Conservation (phyloP, 805 yeast genomes). For the Metschnikowia proteae region DNA sequence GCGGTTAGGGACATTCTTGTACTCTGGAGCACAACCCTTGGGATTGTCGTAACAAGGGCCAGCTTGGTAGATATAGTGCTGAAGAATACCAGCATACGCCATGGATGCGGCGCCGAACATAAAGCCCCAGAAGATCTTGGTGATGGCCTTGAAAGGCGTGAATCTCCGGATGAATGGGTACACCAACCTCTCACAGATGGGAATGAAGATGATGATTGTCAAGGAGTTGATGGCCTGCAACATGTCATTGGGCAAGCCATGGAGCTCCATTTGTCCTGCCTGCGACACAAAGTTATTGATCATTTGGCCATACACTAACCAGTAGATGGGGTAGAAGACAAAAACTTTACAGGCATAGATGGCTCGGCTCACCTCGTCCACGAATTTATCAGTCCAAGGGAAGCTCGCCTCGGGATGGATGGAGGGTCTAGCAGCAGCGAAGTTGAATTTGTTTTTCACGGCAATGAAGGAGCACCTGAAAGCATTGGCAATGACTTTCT, state of each 20-base stretch:
- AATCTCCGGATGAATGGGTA: conserved; percentile 15
- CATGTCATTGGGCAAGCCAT: conserved; percentile 17
- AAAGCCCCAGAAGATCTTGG: conserved; percentile 17
- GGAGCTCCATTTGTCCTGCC: conserved; percentile 17
- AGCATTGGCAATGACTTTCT: conserved; percentile 11
- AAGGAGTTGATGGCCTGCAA: conserved; percentile 12
- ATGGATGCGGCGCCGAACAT: conserved; percentile 10
- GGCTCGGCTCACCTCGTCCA: conserved; percentile 14
- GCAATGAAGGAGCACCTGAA: conserved; percentile 10
- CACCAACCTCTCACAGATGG: conserved; percentile 10
- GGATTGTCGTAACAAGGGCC: conserved; percentile 14
- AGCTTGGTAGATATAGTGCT: conserved; percentile 13
- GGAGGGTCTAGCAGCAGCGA: conserved; percentile 14
- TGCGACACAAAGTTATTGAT: conserved; percentile 14
- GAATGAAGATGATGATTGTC: conserved; percentile 13
- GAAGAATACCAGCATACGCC: conserved; percentile 15
- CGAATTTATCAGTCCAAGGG: conserved; percentile 16
- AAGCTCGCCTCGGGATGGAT: conserved; percentile 10
- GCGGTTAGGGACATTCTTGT: conserved; percentile 7
- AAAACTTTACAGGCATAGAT: conserved; percentile 16
- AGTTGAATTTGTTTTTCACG: conserved; percentile 10
- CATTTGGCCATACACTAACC: conserved; percentile 19
- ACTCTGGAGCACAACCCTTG: conserved; percentile 12
- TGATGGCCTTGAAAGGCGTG: conserved; percentile 16
- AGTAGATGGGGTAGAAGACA: conserved; percentile 14